Percentiles rank a stretch among this genome's conserved stretches.
These are phyloP conservation scores for Pythium plurisporium DNA, from an alignment of 352 stramenopile genomes.

Conservation along the genomic window DNA sequence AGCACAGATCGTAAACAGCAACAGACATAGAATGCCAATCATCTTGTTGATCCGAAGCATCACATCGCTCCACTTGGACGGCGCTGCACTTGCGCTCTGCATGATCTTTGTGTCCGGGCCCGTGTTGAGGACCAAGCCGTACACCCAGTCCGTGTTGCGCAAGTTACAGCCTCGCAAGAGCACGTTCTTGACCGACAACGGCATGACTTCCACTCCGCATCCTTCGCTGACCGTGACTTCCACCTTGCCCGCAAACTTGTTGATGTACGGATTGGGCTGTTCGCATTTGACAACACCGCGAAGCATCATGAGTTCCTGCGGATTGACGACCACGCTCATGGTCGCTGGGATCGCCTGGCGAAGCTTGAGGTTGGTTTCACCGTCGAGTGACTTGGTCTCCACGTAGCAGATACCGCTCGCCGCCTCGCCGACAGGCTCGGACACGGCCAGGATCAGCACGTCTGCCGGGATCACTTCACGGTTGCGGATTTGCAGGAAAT, in stretches of 20 bases:
- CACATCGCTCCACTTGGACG: constrained; percentile 83
- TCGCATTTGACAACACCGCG: constrained; percentile 64
- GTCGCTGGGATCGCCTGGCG: constrained; percentile 69
- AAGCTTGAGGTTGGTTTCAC: constrained; percentile 92
- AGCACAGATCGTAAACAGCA: constrained; percentile 59
- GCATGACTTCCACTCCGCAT: constrained; percentile 67
- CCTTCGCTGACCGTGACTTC: constrained; percentile 63
- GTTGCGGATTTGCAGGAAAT: constrained; percentile 89
- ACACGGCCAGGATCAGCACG: constrained; percentile 79
- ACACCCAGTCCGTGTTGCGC: constrained; percentile 87
- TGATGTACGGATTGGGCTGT: constrained; percentile 81
- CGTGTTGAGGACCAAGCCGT: constrained; percentile 86
- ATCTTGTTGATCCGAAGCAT: constrained; percentile 82
- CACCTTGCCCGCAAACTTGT: constrained; percentile 85
- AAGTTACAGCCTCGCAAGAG: constrained; percentile 85
- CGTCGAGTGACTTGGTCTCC: constrained; percentile 91
- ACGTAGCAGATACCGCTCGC: constrained; percentile 83
- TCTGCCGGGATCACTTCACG: constrained; percentile 84
- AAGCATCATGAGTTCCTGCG: constrained; percentile 47
- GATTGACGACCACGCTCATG: constrained; percentile 55
- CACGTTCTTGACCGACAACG: constrained; percentile 85
- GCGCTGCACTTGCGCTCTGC: constrained; percentile 67
- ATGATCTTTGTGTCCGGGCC: constrained; percentile 91
- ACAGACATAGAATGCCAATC: constrained; percentile 64
- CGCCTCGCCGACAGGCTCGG: constrained; percentile 62